Evolutionary conservation across 2,329 filamentous ascomycete genomes (phyloP), one percentile per base, ranked within the genome.

Genomic region (Pseudogymnoascus sp.): DNA sequence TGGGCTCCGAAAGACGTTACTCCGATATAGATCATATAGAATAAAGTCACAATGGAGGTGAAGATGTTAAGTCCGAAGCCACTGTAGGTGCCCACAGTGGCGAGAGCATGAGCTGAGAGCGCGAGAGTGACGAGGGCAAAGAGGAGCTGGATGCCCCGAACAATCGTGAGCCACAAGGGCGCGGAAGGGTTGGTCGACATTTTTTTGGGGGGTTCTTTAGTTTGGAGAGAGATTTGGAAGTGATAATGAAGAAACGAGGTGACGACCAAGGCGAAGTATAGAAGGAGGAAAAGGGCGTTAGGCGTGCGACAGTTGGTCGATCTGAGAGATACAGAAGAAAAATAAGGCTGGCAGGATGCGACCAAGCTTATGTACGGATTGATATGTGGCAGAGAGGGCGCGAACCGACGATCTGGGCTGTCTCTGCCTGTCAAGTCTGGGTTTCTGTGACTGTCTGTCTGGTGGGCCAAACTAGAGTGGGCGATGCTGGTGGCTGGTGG

Each of bases 401-500:
- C 22, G 5, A 28, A 33, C 25, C 28, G 28, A 33, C 28, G 47
- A 54, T 54, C 43, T 33, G 43, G 14, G n/a, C n/a, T n/a, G 43
- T 54, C 4, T 54, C n/a, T 16, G 43, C 30, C 43, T 54, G n/a
- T 54, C 43, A 54, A n/a, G 25, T 33, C 43, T 54, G n/a, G 22
- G n/a, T 54, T 41, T 54, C n/a, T 54, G 25, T 33, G 43, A 33
- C 43, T 54, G 25, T 33, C 4, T 30, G 43, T 33, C 30, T 30
- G 43, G 25, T 4, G 43, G n/a, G 25, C 43, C 43, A 54, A 14
- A 25, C 47, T 14, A 33, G 7, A 25, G 25, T 33, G 47, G 47
- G 47, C 47, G 28, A 54, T 54, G 47, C 47, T 54, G n/a, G 43
- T 30, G 43, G 43, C n/a, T 54, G n/a, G 47, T 54, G 43, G 43